Base-by-base conservation (phyloP, 495 filamentous ascomycete genomes). In the Stereocaulon alpinum region DNA sequence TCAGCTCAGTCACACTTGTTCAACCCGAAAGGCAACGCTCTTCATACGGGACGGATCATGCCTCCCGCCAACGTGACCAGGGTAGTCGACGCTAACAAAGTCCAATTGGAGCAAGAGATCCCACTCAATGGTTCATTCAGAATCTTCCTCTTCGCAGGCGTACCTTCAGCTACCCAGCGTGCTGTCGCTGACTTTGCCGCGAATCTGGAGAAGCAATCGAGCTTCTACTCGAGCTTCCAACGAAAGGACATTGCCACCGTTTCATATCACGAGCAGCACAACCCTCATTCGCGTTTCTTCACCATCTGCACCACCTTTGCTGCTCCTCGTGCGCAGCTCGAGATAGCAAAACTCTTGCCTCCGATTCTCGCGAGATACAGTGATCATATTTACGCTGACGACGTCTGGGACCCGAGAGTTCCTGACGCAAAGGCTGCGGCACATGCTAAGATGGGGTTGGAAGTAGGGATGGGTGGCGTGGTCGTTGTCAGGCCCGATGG, bases 111-210 rank as follows among this genome's bases (percentile, higher is more conserved):
- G 72, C 89, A 95, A 71, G 88, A 91, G 61, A 77, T 95, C 53
- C 90, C 90, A 0, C 76, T 88, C 54, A 94, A 94, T 71, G 89
- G 90, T 57, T 83, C 89, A 11, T 95, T 90, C 79, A 81, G 89
- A 37, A 79, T 95, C 66, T 94, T 88, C 66, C 67, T 95, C 61
- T 93, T 94, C 65, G 88, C 82, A 44, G 90, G 90, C 59, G 80
- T 78, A 34, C 86, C 85, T 57, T 63, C 70, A 12, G 71, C 72
- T 54, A 85, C 81, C 18, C 70, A 73, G 58, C 75, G 73, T 56
- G 87, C 89, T 4, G 72, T 94, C 40, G 64, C 74, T 18, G 87
- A 91, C 68, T 76, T 94, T 44, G 84, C 84, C 10, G 69, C 76
- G 45, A 76, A 83, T 69, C 71, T 92, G 29, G 69, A 76, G 55